Percentiles rank a stretch among this genome's conserved stretches.
Evolutionary conservation across 1,139 yeast species (phyloP).

Genomic region (Diutina catenulata): DNA sequence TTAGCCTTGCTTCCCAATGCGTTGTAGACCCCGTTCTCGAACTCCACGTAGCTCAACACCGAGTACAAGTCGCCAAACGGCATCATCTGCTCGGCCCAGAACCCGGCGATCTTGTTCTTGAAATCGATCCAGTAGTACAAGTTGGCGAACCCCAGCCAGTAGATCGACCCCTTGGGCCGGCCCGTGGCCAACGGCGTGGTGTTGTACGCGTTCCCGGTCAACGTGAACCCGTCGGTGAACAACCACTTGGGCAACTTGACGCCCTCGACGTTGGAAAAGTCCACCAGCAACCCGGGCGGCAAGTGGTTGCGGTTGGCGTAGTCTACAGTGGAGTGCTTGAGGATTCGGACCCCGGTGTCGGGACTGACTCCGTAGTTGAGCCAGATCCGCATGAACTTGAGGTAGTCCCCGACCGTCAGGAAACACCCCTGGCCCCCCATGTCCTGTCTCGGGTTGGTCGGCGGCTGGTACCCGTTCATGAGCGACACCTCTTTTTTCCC

Average conservation of each 20-base stretch:
- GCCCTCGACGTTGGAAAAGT: conserved; percentile 6
- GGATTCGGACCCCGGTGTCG: conserved; percentile 22
- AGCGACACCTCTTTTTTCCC: conserved; percentile 13
- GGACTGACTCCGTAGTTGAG: conserved; percentile 32
- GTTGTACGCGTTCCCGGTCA: conserved; percentile 5
- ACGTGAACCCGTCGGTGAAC: background rate
- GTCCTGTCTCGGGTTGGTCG: conserved; percentile 13
- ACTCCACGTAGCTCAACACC: background rate
- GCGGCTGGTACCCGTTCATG: conserved; percentile 1
- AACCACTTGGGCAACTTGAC: background rate
- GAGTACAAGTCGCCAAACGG: background rate
- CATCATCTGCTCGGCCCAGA: conserved; percentile 4
- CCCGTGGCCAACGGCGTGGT: conserved; percentile 23
- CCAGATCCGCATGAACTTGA: conserved; percentile 34
- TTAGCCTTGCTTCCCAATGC: too few species aligned
- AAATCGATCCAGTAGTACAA: conserved; percentile 36
- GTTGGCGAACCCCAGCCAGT: conserved; percentile 38
- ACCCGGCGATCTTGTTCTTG: conserved; percentile 13
- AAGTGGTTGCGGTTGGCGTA: conserved; percentile 4
- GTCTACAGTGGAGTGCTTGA: conserved; percentile 16
- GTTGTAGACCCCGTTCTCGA: conserved; percentile 1
- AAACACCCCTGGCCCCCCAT: conserved; percentile 41
- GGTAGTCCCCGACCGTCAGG: conserved; percentile 31
- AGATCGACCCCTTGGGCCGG: conserved; percentile 25
- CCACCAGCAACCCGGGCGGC: conserved; percentile 4